Evolutionary conservation across 1,139 yeast genomes (phyloP), one percentile per base, ranked within the genome.

Genomic region (Hyphopichia buzzinii): DNA sequence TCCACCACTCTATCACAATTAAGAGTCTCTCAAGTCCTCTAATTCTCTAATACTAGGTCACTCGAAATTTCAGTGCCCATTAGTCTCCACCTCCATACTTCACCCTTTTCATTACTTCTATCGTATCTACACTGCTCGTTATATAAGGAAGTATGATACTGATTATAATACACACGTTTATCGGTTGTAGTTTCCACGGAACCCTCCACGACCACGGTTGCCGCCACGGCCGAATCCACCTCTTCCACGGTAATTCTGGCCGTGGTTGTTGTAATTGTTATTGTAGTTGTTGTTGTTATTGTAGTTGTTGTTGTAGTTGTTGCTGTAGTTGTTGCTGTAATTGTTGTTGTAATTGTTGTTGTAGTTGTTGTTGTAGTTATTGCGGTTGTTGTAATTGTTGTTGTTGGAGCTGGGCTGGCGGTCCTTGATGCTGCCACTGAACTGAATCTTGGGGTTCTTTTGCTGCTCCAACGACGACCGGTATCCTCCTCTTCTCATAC

Each of bases 401-500:
- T 29, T 29, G 23, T 39, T 36, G 10, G 19, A 26, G 11, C 22
- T 29, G 11, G 36, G 16, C 10, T 14, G 29, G 10, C 23, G 6
- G 26, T 28, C 15, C 21, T n/a, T 17, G 22, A 17, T 12, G 19
- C 16, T 16, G 26, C 26, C 14, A 16, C 30, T 12, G 8, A 34
- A 38, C 14, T 28, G 33, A 26, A 37, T 33, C 16, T 36, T 42
- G 4, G 32, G 31, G 13, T 33, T 33, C 14, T 33, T 33, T 24
- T 22, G 8, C 26, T 38, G 42, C 30, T 57, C 55, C 33, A 56
- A 35, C 40, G 62, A 55, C 0, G 73, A 49, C 30, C 74, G 50
- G 44, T 67, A 71, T 0, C 77, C 77, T 4, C 76, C 76, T 30
- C 57, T 50, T 41, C 74, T 57, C 58, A 67, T 59, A 3, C 59